phyloP scores from a whole-genome alignment of 2,329 filamentous ascomycete genomes.

The Pseudogymnoascus sp. region DNA sequence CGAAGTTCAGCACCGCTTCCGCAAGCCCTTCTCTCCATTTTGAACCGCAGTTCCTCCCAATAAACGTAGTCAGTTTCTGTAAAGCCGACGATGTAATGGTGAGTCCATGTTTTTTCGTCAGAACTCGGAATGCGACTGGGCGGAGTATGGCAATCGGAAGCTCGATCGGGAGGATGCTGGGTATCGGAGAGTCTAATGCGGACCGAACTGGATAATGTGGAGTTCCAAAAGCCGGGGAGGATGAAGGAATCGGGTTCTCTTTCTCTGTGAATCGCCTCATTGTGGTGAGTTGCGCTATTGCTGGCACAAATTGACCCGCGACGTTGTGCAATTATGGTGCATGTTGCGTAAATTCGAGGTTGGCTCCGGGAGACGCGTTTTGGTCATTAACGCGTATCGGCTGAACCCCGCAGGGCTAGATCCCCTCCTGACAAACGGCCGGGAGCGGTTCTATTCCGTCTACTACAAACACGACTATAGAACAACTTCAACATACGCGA shows the following conservation, averaged over 20 bases:
- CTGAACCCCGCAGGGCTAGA: background rate
- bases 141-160: constrained; percentile 80
- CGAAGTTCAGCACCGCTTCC: constrained; percentile 85
- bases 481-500: background rate
- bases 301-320: background rate
- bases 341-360: constrained; percentile 6
- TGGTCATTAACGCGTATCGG: constrained; percentile 1
- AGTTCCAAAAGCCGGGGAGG: constrained; percentile 83
- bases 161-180: constrained; percentile 70
- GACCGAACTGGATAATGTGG: constrained; percentile 70
- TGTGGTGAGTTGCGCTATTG: background rate
- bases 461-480: background rate
- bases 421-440: background rate
- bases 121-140: constrained; percentile 86
- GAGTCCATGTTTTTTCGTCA: constrained; percentile 95
- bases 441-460: background rate
- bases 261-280: constrained; percentile 4
- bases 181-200: constrained; percentile 33
- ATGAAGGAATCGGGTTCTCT: constrained; percentile 65
- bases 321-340: constrained; percentile 5
- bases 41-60: constrained; percentile 88
- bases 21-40: constrained; percentile 93
- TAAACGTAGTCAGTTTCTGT: constrained; percentile 75
- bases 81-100: constrained; percentile 84
- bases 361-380: background rate